Evolutionary conservation across 1,284 basidiomycete genomes (phyloP), one percentile per base, ranked within the genome.

Genomic region (Apiotrichum domesticum): DNA sequence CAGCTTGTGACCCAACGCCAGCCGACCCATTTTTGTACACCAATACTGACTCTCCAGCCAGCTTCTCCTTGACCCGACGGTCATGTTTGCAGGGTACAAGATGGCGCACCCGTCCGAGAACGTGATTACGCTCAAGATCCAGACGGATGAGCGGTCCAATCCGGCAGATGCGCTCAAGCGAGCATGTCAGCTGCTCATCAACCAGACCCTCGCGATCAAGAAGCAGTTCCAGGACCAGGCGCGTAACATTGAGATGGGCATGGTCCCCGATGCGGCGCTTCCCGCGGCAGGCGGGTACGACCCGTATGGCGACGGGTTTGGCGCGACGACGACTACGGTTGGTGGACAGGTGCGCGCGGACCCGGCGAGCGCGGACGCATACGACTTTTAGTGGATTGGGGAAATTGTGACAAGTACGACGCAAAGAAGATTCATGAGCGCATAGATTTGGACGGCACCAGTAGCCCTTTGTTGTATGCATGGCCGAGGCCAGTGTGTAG

Each of bases 51-150:
- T 21, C 21, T 21, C 6, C 74, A 94, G 91, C 8, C 90, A 97
- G 82, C 84, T 96, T 32, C 84, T 95, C 32, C 77, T 85, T 11
- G 87, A 88, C 81, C 86, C 89, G 1, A 82, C 86, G 64, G 85
- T 96, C 62, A 84, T 95, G 58, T 98, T 98, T 73, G 93, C 93
- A 3, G 95, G 95, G 0, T 98, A 98, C 84, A 93, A 94, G 80
- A 91, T 95, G 41, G 93, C 95, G 0, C 95, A 98, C 69, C 95
- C 96, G 1, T 84, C 97, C 15, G 90, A 97, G 63, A 93, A 95
- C 7, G 84, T 92, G 69, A 95, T 98, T 76, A 81, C 88, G 42
- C 83, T 98, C 76, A 97, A 96, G 75, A 86, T 98, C 59, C 95
- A 98, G 77, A 97, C 93, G 1, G 92, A 98, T 76, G 93, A 93